These are phyloP conservation scores for Serendipita sp. DNA, from an alignment of 768 basidiomycete genomes.

Conservation along the genomic window DNA sequence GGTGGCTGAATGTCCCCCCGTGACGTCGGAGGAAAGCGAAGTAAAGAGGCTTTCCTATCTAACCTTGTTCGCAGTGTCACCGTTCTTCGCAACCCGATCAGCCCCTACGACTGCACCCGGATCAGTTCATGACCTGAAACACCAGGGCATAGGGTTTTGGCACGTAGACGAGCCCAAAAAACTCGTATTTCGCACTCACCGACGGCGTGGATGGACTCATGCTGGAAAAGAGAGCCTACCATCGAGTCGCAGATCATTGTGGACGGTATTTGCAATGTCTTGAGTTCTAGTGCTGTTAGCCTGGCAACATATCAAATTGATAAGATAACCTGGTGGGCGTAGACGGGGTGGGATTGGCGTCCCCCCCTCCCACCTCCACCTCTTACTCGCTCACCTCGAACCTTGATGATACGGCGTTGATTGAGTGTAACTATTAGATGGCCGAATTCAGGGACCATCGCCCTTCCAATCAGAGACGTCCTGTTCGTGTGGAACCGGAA, in stretches of 20 bases:
- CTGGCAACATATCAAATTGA: constrained; percentile 23
- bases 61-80: constrained; percentile 94
- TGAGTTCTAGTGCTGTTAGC: constrained; percentile 77
- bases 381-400: constrained; percentile 31
- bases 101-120: background rate
- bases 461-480: background rate
- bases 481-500: constrained; percentile 1
- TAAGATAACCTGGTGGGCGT: background rate
- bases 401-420: constrained; percentile 92
- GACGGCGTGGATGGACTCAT: constrained; percentile 66
- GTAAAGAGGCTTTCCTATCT: constrained; percentile 3
- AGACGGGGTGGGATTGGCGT: background rate
- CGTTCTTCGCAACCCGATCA: constrained; percentile 72
- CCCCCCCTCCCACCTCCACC: constrained; percentile 4
- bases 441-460: too few relatives aligned
- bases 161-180: constrained; percentile 7
- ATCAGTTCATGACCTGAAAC: constrained; percentile 12
- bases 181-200: constrained; percentile 26
- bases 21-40: background rate
- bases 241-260: constrained; percentile 96
- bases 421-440: constrained; percentile 47
- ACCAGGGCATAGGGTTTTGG: constrained; percentile 9
- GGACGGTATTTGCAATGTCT: constrained; percentile 66
- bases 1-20: background rate
- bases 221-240: constrained; percentile 89